Evolutionary conservation across 768 basidiomycete species (phyloP), one percentile per base, ranked within the genome.

Genomic region (Tricholoma terreum): DNA sequence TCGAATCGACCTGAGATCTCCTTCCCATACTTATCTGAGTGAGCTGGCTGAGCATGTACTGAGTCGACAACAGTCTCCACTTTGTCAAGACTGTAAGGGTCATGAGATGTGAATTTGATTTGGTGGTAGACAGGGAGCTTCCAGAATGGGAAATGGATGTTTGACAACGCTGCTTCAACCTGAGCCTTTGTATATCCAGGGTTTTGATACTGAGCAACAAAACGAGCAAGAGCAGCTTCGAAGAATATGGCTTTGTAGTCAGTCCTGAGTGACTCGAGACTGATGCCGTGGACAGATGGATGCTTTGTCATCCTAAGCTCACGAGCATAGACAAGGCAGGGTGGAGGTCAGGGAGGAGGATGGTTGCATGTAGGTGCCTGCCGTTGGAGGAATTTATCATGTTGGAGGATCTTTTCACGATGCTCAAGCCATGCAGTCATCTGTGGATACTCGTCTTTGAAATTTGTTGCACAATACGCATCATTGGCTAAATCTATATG

Each of bases 361-460:
- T 17, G 21, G 27, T 21, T 22, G 34, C 21, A 24, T 34, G 11
- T 19, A 52, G 33, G n/a, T 34, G 14, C 9, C 21, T 36, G 30
- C n/a, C 33, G 33, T 34, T 24, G 6, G 33, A 52, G 27, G 21
- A 15, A 52, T 33, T 14, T 35, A 35, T 52, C 50, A 52, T 52
- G 50, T 31, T 31, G 31, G 10, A 35, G 50, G 12, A 75, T 54
- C 55, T 72, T 70, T 57, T 76, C 73, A 31, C 58, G 56, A 1
- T 67, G 65, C 40, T 74, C 64, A 1, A 79, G 65, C 74, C 74
- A 76, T 1, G 38, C 21, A 6, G 71, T 72, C 77, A 78, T 78
- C 54, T 77, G 76, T 6, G 55, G 17, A 19, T 60, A 71, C n/a
- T n/a, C n/a, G n/a, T n/a, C n/a, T n/a, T n/a, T n/a, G n/a, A n/a